phyloP scores from a whole-genome alignment of 768 basidiomycete genomes.

The Suillus bovinus region DNA sequence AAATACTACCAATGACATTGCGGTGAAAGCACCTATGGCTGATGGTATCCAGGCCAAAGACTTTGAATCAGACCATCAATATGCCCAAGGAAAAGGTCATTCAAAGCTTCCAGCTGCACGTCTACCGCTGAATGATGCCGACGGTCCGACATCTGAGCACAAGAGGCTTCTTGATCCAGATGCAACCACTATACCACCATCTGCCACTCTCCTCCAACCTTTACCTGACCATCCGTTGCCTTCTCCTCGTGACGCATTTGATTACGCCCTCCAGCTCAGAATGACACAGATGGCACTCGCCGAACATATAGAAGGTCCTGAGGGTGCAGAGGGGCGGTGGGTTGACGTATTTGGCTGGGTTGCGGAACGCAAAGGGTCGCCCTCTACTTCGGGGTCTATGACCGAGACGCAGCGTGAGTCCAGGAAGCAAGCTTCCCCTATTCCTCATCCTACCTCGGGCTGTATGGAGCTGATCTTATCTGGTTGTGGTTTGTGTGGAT shows the following conservation, averaged over 20 bases:
- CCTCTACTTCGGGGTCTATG: constrained; percentile 2
- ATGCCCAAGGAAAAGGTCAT: background rate
- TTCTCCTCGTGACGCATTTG: constrained; percentile 63
- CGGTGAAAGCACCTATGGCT: constrained; percentile 11
- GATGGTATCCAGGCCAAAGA: constrained; percentile 10
- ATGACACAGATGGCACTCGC: constrained; percentile 82
- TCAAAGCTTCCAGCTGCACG: constrained; percentile 3
- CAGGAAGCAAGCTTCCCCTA: background rate
- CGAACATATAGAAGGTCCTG: constrained; percentile 84
- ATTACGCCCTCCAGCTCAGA: constrained; percentile 78
- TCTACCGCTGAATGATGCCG: constrained; percentile 3
- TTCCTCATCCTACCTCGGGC: background rate
- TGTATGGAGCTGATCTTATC: constrained; percentile 6
- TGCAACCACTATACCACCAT: constrained; percentile 38
- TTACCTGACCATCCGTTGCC: constrained; percentile 49
- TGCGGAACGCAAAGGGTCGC: constrained; percentile 53
- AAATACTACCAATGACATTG: constrained; percentile 23
- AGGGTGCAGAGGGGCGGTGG: constrained; percentile 79
- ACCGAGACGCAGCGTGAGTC: constrained; percentile 29
- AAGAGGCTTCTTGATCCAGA: constrained; percentile 31
- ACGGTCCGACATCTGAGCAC: too few relatives aligned
- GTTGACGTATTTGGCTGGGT: constrained; percentile 87
- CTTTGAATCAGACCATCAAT: constrained; percentile 16
- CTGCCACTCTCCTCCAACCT: constrained; percentile 43
- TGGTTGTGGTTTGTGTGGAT: constrained; percentile 2